Percentiles rank a stretch among this genome's conserved stretches.
These are phyloP conservation scores for Pseudopediastrum boryanum DNA, from an alignment of 139 green algal genomes.

Conservation along the genomic window DNA sequence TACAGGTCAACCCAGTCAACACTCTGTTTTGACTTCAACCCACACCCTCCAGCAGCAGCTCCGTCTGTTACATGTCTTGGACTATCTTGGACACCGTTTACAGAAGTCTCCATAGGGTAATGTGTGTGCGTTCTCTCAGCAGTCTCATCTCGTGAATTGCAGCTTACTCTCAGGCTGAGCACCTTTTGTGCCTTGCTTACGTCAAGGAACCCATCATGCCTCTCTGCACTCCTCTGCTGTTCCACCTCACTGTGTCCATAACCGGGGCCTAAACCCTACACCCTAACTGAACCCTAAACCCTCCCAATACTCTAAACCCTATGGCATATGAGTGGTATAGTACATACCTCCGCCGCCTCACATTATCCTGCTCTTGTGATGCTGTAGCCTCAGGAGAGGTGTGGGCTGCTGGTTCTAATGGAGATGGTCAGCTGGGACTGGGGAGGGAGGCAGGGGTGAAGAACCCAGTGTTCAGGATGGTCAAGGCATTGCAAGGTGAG, in stretches of 20 bases:
- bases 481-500: conserved; percentile 47
- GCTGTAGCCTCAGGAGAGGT: conserved; percentile 46
- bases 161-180: too few relatives aligned
- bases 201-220: background rate
- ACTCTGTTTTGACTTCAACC: too few relatives aligned
- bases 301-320: background rate
- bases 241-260: background rate
- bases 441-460: conserved; percentile 5
- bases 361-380: background rate
- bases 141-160: too few relatives aligned
- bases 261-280: too few relatives aligned
- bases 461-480: conserved; percentile 54
- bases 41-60: too few relatives aligned
- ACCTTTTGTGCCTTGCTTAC: too few relatives aligned
- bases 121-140: too few relatives aligned
- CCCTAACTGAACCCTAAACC: too few relatives aligned
- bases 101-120: too few relatives aligned
- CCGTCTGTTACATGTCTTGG: too few relatives aligned
- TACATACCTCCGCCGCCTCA: background rate
- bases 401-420: conserved; percentile 52
- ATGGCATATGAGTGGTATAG: background rate
- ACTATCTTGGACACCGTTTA: too few relatives aligned
- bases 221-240: conserved; percentile 14
- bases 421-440: conserved; percentile 56
- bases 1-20: too few relatives aligned